Evolutionary conservation across 805 yeast species (phyloP), one percentile per base, ranked within the genome.

Genomic region (Cyberlindnera galapagoensis): DNA sequence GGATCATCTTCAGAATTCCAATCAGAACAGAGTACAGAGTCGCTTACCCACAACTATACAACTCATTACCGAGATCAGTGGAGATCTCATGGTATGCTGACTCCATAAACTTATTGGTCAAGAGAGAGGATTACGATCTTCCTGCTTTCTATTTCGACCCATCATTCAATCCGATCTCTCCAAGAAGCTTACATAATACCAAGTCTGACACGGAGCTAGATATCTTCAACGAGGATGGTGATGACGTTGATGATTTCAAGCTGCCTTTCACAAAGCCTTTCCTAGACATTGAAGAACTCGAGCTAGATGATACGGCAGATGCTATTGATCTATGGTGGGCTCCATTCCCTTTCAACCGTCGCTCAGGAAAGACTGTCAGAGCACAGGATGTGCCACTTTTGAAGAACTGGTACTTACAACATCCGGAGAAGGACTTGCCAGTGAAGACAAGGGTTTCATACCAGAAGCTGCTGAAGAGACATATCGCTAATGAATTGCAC

Each of bases 371-470:
- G 15, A 85, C 69, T 49, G 75, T 74, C 0, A 68, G 97, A 42
- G 90, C 97, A 1, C 83, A 92, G 52, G 97, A 92, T 58, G 94
- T 88, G 11, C 76, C 96, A 0, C 56, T 92, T 3, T 64, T 83
- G 6, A 92, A 92, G 54, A 62, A 68, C 17, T 86, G 95, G 95
- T 88, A 83, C 51, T 57, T 74, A 26, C 79, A 80, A 34, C 77
- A 74, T 36, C 80, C 88, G 2, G 68, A 75, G 12, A 63, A 69
- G 7, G 59, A 61, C 10, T 66, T 70, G 34, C 87, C 88, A 0
- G 71, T 76, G 7, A 92, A 92, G 52, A 86, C 84, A 0, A 71
- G 88, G 25, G 74, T 87, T 1, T 88, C 97, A 0, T 81, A 88
- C 52, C 97, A 92, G 53, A 85, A 86, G 53, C 63, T 92, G n/a